These are phyloP conservation scores for Candida wancherniae DNA, from an alignment of 805 yeast species.

Conservation along the genomic window DNA sequence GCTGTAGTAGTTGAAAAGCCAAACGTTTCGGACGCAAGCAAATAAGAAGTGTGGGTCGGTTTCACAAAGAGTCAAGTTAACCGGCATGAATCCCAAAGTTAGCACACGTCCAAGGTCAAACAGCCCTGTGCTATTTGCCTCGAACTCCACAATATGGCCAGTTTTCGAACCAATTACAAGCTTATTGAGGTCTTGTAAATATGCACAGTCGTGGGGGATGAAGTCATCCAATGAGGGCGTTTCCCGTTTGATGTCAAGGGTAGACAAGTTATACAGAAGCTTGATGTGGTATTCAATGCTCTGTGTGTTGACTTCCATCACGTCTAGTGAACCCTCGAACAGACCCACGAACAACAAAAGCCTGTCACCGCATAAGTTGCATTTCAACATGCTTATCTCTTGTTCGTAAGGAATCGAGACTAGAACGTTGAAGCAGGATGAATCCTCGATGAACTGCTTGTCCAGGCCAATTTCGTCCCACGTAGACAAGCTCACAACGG, in stretches of 20 bases:
- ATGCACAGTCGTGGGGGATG: constrained; percentile 8
- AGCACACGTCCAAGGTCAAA: constrained; percentile 17
- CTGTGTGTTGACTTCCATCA: too few relatives aligned
- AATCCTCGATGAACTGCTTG: constrained; percentile 1
- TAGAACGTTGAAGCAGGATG: constrained; percentile 1
- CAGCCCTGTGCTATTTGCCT: not conserved
- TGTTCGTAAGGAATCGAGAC: constrained; percentile 1
- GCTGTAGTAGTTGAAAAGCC: constrained; percentile 29
- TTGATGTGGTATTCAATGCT: too few relatives aligned
- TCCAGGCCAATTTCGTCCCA: not conserved
- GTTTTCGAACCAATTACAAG: constrained; percentile 30
- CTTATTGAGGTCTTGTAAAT: constrained; percentile 1
- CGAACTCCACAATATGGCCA: constrained; percentile 25
- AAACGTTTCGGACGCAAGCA: constrained; percentile 24
- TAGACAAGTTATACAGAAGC: too few relatives aligned
- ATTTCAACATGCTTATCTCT: constrained; percentile 5
- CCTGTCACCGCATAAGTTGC: not conserved
- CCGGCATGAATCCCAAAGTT: constrained; percentile 24
- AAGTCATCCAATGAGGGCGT: too few relatives aligned
- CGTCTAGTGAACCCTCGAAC: constrained; percentile 1
- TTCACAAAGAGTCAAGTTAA: constrained; percentile 15
- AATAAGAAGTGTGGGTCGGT: constrained; percentile 21
- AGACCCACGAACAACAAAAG: constrained; percentile 4
- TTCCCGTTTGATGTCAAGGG: too few relatives aligned
- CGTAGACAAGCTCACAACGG: not conserved